Evolutionary conservation across 2,329 filamentous ascomycete genomes (phyloP), one percentile per base, ranked within the genome.

Genomic region (Trichothecium sympodiale): DNA sequence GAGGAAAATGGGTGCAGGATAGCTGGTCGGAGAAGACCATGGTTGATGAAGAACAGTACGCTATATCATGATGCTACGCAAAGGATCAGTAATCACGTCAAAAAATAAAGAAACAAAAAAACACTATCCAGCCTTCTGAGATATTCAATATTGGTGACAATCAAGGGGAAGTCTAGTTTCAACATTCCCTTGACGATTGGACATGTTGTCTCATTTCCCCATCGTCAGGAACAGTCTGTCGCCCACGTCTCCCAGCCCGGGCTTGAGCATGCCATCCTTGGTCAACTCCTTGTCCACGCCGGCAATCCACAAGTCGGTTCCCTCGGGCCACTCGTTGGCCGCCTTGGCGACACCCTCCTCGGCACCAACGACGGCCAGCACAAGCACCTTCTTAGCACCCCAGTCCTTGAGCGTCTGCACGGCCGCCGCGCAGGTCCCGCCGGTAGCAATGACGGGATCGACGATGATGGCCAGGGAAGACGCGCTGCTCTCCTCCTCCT

Each of bases 361-460:
- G 10, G 84, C 85, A 2, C 76, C 86, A 18, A 95, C 56, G 17
- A 96, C 73, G 31, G 75, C 73, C 18, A 94, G 61, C 29, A 94
- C 74, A 29, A 94, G 62, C 37, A 96, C 77, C 40, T 74, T 71
- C 61, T 80, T 71, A n/a, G 87, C 85, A 18, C 89, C 89, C 88
- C 89, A 96, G 53, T 96, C 88, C 36, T 71, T 74, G 40, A 96
- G 65, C 1, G 85, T 87, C 52, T 91, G 83, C 52, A 96, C 93
- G 5, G 89, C 89, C 1, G 89, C 89, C 20, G 77, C 80, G 39
- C 84, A 84, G 3, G 89, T 96, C 2, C 85, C 86, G 27, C 89
- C 89, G 0, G 91, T 96, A 1, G 89, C 91, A 52, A 96, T 93
- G 47, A 96, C 76, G 4, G 89, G 91, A 54, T 96, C 89, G 33